These are phyloP conservation scores for Brassica hybrid DNA, from an alignment of 441 rosid species.

Conservation along the genomic window DNA sequence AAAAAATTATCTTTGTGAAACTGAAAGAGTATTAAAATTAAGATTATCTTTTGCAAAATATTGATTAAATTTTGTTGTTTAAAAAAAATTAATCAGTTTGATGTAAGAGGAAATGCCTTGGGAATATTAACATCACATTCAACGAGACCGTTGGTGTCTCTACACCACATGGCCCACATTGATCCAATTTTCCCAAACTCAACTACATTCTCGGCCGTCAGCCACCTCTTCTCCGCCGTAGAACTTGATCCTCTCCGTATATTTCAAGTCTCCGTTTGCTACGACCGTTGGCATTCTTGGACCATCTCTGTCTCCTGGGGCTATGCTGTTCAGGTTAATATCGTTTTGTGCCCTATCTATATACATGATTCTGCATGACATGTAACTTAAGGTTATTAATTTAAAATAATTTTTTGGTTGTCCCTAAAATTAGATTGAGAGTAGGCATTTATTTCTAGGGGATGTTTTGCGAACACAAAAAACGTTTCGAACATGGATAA, in stretches of 20 bases:
- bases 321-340: slow-evolving; percentile 74
- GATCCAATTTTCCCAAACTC: slow-evolving; percentile 85
- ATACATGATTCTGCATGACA: background rate
- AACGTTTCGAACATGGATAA: slow-evolving; percentile 72
- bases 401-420: background rate
- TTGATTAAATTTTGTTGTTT: background rate
- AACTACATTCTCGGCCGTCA: slow-evolving; percentile 56
- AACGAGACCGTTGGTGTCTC: slow-evolving; percentile 67
- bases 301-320: slow-evolving; percentile 95
- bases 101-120: slow-evolving; percentile 70
- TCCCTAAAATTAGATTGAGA: slow-evolving; percentile 34
- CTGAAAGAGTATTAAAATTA: no score
- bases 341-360: background rate
- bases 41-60: background rate
- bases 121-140: slow-evolving; percentile 87
- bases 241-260: slow-evolving; percentile 67
- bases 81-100: slow-evolving; percentile 63
- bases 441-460: slow-evolving; percentile 49
- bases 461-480: slow-evolving; percentile 60
- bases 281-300: slow-evolving; percentile 83
- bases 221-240: slow-evolving; percentile 64
- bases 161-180: slow-evolving; percentile 71
- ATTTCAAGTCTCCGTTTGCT: slow-evolving; percentile 88
- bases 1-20: no score
- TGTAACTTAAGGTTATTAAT: background rate